A percentile compares a stretch with the other conserved stretches of the same genome.
Conservation (phyloP, 345 rosid genomes). For the Geranium brycei region DNA sequence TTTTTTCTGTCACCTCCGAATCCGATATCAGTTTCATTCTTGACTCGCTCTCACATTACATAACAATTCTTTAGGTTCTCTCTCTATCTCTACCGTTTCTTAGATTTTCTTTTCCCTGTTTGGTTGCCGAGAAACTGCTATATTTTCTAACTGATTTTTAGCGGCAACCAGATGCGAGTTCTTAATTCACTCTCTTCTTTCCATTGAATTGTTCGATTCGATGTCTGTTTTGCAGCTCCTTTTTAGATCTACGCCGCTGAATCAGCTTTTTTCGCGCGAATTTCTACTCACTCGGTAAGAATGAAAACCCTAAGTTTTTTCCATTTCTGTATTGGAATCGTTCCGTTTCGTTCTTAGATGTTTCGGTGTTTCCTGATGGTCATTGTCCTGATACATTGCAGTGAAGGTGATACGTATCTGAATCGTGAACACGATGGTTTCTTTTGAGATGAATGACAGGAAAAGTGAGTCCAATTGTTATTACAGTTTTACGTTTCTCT, state of each 20-base stretch:
- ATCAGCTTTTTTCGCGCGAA: neutral
- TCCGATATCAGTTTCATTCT: neutral
- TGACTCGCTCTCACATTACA: neutral
- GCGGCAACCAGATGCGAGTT: neutral
- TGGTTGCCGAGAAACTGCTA: neutral
- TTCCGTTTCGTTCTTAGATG: neutral
- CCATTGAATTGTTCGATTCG: neutral
- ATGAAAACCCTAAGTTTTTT: neutral
- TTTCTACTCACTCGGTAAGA: neutral
- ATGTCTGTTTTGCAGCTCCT: too few species aligned
- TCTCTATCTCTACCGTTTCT: neutral
- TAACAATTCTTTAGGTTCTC: neutral
- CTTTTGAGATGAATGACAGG: conserved; percentile 28
- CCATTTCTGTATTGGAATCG: neutral
- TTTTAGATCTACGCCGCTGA: neutral
- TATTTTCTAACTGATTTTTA: neutral
- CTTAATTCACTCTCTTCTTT: neutral
- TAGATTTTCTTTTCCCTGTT: neutral
- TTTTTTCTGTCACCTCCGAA: neutral
- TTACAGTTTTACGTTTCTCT: neutral
- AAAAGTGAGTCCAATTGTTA: conserved; percentile 17
- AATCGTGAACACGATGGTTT: conserved; percentile 18
- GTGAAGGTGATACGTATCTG: neutral
- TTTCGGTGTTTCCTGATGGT: neutral
- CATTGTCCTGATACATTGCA: neutral